phyloP scores from a whole-genome alignment of 2,329 filamentous ascomycete species.

The Acephala macrosclerotiorum region DNA sequence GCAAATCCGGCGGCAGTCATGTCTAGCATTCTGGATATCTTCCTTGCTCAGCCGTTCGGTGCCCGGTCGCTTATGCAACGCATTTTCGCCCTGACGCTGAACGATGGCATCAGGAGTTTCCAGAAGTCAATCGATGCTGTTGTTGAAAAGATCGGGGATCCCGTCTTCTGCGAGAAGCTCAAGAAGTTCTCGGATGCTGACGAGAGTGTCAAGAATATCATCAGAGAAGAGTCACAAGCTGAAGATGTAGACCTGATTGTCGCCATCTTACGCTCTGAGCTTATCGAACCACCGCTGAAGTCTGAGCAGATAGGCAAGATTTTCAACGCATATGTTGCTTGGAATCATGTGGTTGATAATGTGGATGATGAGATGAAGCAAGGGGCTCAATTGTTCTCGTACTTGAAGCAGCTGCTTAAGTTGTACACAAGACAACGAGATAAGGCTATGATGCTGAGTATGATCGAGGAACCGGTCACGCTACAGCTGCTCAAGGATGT shows the following conservation, averaged over 20 bases:
- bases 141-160: constrained; percentile 79
- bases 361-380: constrained; percentile 87
- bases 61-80: constrained; percentile 89
- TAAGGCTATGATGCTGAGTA: constrained; percentile 94
- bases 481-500: constrained; percentile 94
- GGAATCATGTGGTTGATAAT: constrained; percentile 93
- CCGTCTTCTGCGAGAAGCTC: constrained; percentile 80
- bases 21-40: constrained; percentile 93
- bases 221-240: constrained; percentile 74
- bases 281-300: constrained; percentile 74
- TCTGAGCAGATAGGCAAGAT: constrained; percentile 81
- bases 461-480: constrained; percentile 97
- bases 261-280: constrained; percentile 80
- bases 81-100: constrained; percentile 90
- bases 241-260: constrained; percentile 88
- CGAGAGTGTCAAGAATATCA: constrained; percentile 75
- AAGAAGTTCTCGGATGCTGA: constrained; percentile 79
- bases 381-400: constrained; percentile 90
- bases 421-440: constrained; percentile 89
- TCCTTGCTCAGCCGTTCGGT: constrained; percentile 94
- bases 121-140: constrained; percentile 87
- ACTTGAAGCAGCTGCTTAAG: constrained; percentile 94
- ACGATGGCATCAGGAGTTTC: constrained; percentile 87
- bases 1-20: constrained; percentile 97
- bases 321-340: constrained; percentile 95